Evolutionary conservation across 2,329 filamentous ascomycete species (phyloP).

Genomic region (Cladosporium cucumerinum): DNA sequence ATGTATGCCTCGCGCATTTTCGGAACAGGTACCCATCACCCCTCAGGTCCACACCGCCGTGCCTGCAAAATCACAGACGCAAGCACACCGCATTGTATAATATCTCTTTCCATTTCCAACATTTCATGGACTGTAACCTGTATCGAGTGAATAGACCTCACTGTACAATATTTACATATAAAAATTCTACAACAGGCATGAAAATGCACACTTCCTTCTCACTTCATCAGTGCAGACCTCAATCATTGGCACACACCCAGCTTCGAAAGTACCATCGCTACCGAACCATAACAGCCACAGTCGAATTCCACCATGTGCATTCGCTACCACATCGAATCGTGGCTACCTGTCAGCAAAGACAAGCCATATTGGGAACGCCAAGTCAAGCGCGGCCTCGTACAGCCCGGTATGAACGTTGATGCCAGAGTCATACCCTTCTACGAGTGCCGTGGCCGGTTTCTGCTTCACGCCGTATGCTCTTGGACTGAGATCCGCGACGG

Average conservation of each 20-base stretch:
- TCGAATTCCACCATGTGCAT: background rate
- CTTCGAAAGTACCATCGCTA: background rate
- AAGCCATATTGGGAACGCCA: constrained; percentile 6
- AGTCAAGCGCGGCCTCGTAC: constrained; percentile 3
- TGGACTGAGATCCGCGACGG: background rate
- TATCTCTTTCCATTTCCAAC: background rate
- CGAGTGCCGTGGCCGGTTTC: constrained; percentile 8
- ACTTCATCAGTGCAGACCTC: background rate
- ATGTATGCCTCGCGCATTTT: background rate
- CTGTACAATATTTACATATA: constrained; percentile 12
- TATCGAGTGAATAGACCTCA: background rate
- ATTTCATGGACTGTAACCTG: background rate
- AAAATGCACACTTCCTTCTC: background rate
- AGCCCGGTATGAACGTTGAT: background rate
- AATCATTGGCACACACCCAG: background rate
- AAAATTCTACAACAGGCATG: background rate
- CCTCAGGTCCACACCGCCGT: background rate
- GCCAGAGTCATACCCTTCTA: background rate
- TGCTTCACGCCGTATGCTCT: background rate
- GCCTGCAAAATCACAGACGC: background rate
- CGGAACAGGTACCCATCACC: background rate
- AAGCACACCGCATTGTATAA: background rate
- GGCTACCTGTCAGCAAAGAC: background rate
- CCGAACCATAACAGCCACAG: background rate
- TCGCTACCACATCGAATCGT: constrained; percentile 7